phyloP scores from a whole-genome alignment of 2,329 filamentous ascomycete genomes.

The Colletotrichum sp. region DNA sequence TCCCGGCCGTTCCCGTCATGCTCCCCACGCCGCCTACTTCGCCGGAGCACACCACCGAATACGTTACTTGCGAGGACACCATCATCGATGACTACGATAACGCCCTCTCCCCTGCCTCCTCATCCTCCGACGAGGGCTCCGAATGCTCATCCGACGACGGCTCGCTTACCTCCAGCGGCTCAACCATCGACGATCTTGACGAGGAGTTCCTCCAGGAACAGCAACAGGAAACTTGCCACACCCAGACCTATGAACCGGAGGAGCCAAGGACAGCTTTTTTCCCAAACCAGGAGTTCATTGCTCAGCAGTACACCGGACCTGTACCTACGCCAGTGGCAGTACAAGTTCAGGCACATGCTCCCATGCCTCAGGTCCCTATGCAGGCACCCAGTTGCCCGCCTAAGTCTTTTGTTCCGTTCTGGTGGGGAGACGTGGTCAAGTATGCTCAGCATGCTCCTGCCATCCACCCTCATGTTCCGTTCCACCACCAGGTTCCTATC shows the following conservation, averaged over 20 bases:
- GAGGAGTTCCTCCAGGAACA: conserved; percentile 54
- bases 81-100: conserved; percentile 49
- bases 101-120: conserved; percentile 56
- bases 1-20: conserved; percentile 38
- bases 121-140: conserved; percentile 39
- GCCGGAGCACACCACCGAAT: conserved; percentile 45
- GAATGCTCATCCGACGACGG: conserved; percentile 58
- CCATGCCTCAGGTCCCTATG: conserved; percentile 36
- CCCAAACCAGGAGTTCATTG: conserved; percentile 50
- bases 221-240: conserved; percentile 45
- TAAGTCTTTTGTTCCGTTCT: conserved; percentile 54
- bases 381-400: conserved; percentile 42
- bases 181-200: conserved; percentile 57
- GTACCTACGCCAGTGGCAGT: conserved; percentile 29
- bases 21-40: conserved; percentile 47
- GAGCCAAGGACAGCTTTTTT: conserved; percentile 46
- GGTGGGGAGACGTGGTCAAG: conserved; percentile 58
- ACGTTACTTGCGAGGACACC: conserved; percentile 54
- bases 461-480: conserved; percentile 54
- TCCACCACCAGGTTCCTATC: conserved; percentile 58
- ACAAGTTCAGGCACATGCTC: conserved; percentile 36
- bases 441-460: conserved; percentile 55
- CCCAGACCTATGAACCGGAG: conserved; percentile 52
- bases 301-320: conserved; percentile 50
- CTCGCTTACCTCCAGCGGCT: conserved; percentile 59